Conservation (phyloP, 495 filamentous ascomycete species). For the Aspergillus cristatus region DNA sequence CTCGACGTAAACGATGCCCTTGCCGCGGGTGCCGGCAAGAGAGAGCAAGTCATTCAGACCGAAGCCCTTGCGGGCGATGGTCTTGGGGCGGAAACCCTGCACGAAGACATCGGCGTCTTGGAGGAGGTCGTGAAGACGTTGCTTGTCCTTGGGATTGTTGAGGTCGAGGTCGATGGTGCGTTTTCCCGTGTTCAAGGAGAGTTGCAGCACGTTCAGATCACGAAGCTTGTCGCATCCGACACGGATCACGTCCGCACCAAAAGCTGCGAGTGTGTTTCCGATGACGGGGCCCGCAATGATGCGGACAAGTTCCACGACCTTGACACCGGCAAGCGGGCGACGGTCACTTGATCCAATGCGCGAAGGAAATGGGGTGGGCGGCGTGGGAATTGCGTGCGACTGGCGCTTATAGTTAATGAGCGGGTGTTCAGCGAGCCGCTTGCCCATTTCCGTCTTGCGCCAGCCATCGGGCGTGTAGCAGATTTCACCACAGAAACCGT, state of each 20-base stretch:
- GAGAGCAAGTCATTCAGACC: slow-evolving; percentile 40
- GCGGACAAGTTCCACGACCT: slow-evolving; percentile 50
- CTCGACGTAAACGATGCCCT: slow-evolving; percentile 52
- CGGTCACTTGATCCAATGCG: slow-evolving; percentile 4
- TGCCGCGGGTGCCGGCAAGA: slow-evolving; percentile 32
- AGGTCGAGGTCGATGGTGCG: slow-evolving; percentile 45
- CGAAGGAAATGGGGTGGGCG: slow-evolving; percentile 5
- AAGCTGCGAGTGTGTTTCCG: slow-evolving; percentile 42
- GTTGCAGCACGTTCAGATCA: slow-evolving; percentile 32
- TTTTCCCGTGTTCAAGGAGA: slow-evolving; percentile 45
- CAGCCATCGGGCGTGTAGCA: slow-evolving; percentile 22
- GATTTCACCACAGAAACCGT: slow-evolving; percentile 26
- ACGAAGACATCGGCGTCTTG: slow-evolving; percentile 47
- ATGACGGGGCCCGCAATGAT: slow-evolving; percentile 54
- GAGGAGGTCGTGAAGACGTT: slow-evolving; percentile 34
- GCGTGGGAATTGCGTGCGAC: slow-evolving; percentile 16
- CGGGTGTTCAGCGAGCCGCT: slow-evolving; percentile 14
- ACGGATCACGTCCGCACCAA: slow-evolving; percentile 53
- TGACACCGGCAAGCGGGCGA: slow-evolving; percentile 47
- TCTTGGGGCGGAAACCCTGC: slow-evolving; percentile 46
- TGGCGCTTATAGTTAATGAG: slow-evolving; percentile 15
- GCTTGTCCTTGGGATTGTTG: slow-evolving; percentile 30
- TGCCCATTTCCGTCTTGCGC: slow-evolving; percentile 23
- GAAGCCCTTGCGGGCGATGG: slow-evolving; percentile 43
- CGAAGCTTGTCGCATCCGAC: slow-evolving; percentile 45